Evolutionary conservation across 805 yeast species (phyloP).

Genomic region (Cyberlindnera saturnus): DNA sequence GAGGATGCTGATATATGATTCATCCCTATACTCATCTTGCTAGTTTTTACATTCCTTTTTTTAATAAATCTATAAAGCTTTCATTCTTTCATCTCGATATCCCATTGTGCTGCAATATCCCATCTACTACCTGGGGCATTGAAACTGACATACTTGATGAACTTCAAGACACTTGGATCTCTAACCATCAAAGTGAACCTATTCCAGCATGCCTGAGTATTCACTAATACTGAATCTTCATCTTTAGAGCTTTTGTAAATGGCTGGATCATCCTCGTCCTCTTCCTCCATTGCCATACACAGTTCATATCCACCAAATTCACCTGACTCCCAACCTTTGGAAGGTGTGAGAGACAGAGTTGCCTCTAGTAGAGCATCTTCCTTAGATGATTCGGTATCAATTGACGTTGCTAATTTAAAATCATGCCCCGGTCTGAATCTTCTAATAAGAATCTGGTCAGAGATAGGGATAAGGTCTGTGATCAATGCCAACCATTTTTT

Average conservation of each 20-base stretch:
- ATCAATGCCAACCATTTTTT: slow-evolving; percentile 60
- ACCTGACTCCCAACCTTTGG: slow-evolving; percentile 80
- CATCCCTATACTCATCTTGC: not conserved
- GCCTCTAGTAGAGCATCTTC: slow-evolving; percentile 59
- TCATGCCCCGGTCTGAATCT: slow-evolving; percentile 95
- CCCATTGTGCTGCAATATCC: slow-evolving; percentile 84
- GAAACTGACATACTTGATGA: slow-evolving; percentile 85
- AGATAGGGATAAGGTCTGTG: slow-evolving; percentile 55
- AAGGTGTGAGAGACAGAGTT: slow-evolving; percentile 76
- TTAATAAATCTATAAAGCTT: not conserved
- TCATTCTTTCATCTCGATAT: slow-evolving; percentile 34
- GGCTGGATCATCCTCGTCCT: slow-evolving; percentile 68
- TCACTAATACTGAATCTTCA: slow-evolving; percentile 72
- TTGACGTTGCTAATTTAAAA: slow-evolving; percentile 79
- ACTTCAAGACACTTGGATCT: slow-evolving; percentile 82
- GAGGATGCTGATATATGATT: slow-evolving; percentile 18
- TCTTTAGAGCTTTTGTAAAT: slow-evolving; percentile 59
- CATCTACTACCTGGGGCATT: slow-evolving; percentile 88
- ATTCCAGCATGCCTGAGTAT: slow-evolving; percentile 83
- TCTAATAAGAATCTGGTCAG: slow-evolving; percentile 68
- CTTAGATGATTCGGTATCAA: slow-evolving; percentile 21
- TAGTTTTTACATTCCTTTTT: not conserved
- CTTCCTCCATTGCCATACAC: slow-evolving; percentile 59
- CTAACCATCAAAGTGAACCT: slow-evolving; percentile 68
- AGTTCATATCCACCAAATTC: slow-evolving; percentile 93